Percentiles rank a stretch among this genome's conserved stretches.
Conservation (phyloP, 2,329 filamentous ascomycete genomes). For the Microcyclospora pomicola region DNA sequence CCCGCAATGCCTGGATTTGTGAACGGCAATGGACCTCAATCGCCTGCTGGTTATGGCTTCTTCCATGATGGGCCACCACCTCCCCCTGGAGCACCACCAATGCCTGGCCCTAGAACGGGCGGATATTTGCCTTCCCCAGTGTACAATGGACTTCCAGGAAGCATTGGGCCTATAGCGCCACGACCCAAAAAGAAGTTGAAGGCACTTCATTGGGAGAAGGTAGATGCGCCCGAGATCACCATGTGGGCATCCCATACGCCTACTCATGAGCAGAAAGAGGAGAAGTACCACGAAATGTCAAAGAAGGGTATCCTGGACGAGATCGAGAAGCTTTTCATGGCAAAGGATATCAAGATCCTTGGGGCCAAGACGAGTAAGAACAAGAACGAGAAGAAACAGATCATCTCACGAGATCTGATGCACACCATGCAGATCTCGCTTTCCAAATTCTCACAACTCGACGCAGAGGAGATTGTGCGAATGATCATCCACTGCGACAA, state of each 20-base stretch:
- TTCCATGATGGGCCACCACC: conserved; percentile 24
- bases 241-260: conserved; percentile 83
- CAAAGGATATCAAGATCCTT: conserved; percentile 86
- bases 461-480: conserved; percentile 72
- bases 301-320: conserved; percentile 93
- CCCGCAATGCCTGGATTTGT: conserved; percentile 32
- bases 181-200: conserved; percentile 99
- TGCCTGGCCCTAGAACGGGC: conserved; percentile 44
- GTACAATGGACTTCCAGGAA: conserved; percentile 40
- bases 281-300: conserved; percentile 87
- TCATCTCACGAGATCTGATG: conserved; percentile 81
- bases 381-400: conserved; percentile 91
- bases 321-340: conserved; percentile 93
- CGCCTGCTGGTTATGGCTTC: conserved; percentile 19
- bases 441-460: conserved; percentile 76
- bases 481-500: conserved; percentile 94
- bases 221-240: conserved; percentile 79
- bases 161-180: conserved; percentile 62
- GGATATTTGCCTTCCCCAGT: conserved; percentile 59
- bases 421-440: conserved; percentile 88
- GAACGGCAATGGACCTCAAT: conserved; percentile 28
- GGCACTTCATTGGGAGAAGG: conserved; percentile 97
- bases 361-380: conserved; percentile 52
- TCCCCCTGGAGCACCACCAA: conserved; percentile 53
- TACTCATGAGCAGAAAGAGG: conserved; percentile 78